Evolutionary conservation across 1,139 yeast species (phyloP).

Genomic region (Meyerozyma carpophila): DNA sequence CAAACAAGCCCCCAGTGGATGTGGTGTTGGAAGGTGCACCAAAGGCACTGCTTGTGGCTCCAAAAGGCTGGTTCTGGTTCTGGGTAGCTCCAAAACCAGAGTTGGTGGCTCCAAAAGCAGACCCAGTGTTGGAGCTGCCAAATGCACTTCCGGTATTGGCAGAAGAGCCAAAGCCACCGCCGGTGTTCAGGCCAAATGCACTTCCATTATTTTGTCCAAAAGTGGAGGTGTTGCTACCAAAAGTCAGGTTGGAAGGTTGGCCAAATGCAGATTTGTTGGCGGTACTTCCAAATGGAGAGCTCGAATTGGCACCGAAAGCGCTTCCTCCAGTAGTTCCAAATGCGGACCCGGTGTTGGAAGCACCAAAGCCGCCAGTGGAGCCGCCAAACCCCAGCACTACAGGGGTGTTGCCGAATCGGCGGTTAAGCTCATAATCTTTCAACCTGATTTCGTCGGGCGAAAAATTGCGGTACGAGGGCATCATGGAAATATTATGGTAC

Average conservation of each 20-base stretch:
- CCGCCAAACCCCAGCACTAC: constrained; percentile 14
- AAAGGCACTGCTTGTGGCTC: constrained; percentile 10
- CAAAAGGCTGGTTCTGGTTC: constrained; percentile 1
- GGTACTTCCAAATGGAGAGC: constrained; percentile 15
- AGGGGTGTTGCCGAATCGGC: constrained; percentile 50
- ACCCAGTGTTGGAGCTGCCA: constrained; percentile 4
- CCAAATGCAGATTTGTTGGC: constrained; percentile 10
- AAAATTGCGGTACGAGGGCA: constrained; percentile 84
- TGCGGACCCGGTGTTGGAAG: constrained; percentile 12
- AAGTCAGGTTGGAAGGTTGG: constrained; percentile 11
- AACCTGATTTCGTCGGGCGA: constrained; percentile 85
- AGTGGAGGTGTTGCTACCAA: constrained; percentile 13
- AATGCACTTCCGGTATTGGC: constrained; percentile 16
- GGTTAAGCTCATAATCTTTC: constrained; percentile 78
- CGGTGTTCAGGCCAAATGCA: constrained; percentile 4
- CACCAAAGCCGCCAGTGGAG: constrained; percentile 16
- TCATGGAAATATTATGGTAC: constrained; percentile 72
- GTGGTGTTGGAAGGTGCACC: constrained; percentile 11
- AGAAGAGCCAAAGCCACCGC: constrained; percentile 6
- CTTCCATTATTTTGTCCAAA: constrained; percentile 5
- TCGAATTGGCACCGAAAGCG: constrained; percentile 22
- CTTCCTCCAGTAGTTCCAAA: constrained; percentile 14
- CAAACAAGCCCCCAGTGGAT: constrained; percentile 16
- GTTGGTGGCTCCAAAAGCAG: constrained; percentile 11
- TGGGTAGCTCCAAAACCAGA: constrained; percentile 5